Percentiles rank a stretch among this genome's conserved stretches.
Evolutionary conservation across 441 rosid genomes (phyloP).

Genomic region (Pelargonium fulgidum): DNA sequence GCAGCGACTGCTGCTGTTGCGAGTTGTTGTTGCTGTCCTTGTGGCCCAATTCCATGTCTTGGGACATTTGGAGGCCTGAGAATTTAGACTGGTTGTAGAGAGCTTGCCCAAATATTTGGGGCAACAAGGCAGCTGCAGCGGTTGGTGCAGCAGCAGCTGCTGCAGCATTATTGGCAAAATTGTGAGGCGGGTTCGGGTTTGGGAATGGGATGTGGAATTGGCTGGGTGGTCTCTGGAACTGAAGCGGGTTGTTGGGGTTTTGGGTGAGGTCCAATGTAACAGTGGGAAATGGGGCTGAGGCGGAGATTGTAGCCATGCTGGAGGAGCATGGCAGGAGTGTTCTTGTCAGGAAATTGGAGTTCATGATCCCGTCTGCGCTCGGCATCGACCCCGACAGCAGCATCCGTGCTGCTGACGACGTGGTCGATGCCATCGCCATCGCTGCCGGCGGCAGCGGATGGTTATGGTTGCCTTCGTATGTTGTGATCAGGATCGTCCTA

Average conservation of each 20-base stretch:
- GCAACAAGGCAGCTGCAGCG: constrained; percentile 19
- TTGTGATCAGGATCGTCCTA: constrained; percentile 64
- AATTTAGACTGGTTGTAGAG: constrained; percentile 57
- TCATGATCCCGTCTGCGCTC: constrained; percentile 77
- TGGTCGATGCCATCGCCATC: constrained; percentile 87
- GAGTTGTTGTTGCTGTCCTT: not conserved
- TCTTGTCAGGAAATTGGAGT: constrained; percentile 66
- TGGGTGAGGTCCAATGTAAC: constrained; percentile 73
- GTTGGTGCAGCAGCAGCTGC: not conserved
- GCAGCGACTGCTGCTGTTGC: too few species aligned
- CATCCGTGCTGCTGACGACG: constrained; percentile 76
- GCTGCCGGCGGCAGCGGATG: constrained; percentile 93
- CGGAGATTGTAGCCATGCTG: constrained; percentile 65
- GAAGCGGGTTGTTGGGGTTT: constrained; percentile 34
- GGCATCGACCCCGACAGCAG: constrained; percentile 86
- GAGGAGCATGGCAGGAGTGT: constrained; percentile 72
- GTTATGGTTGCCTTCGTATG: constrained; percentile 89
- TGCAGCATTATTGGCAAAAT: too few species aligned
- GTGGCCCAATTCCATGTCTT: not conserved
- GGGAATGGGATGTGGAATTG: constrained; percentile 39
- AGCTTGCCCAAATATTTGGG: constrained; percentile 46
- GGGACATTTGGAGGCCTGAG: constrained; percentile 57
- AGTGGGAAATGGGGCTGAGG: constrained; percentile 74
- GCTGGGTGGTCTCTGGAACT: constrained; percentile 29
- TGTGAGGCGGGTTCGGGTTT: constrained; percentile 8